Conservation (phyloP, 1,139 yeast species). For the Debaryomyces coudertii region DNA sequence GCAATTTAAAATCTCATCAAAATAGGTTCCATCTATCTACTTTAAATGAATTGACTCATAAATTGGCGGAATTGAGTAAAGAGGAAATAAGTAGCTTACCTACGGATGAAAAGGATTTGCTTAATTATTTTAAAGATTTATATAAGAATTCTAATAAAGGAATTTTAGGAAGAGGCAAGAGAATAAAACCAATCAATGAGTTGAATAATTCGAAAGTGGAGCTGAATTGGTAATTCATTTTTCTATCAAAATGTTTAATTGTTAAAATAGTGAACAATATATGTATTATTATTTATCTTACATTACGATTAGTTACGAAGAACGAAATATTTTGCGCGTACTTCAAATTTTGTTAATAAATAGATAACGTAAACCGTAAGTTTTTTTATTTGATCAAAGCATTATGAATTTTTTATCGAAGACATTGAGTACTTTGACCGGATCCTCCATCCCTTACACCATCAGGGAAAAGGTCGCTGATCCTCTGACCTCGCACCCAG, state of each 20-base stretch:
- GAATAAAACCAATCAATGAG: conserved; percentile 18
- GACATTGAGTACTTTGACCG: conserved; percentile 57
- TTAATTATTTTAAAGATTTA: conserved; percentile 75
- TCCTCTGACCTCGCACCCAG: conserved; percentile 18
- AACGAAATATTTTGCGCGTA: conserved; percentile 3
- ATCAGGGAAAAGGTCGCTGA: conserved; percentile 47
- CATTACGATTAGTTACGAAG: conserved; percentile 1
- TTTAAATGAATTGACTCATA: conserved; percentile 63
- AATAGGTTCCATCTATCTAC: conserved; percentile 82
- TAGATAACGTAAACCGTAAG: not conserved
- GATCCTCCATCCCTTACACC: conserved; percentile 59
- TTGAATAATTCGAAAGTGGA: not conserved
- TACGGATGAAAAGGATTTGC: conserved; percentile 63
- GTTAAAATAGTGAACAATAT: not conserved
- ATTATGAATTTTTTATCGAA: conserved; percentile 63
- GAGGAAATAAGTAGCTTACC: conserved; percentile 55
- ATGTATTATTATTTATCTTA: conserved; percentile 1
- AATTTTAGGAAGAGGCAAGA: conserved; percentile 84
- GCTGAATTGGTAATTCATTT: not conserved
- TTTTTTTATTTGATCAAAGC: not conserved
- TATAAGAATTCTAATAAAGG: conserved; percentile 91
- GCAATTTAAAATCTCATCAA: conserved; percentile 92
- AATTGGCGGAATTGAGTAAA: conserved; percentile 59
- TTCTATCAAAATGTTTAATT: not conserved
- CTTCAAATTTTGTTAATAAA: not conserved